phyloP scores from a whole-genome alignment of 129 eudicot genomes.

The Centella asiatica region DNA sequence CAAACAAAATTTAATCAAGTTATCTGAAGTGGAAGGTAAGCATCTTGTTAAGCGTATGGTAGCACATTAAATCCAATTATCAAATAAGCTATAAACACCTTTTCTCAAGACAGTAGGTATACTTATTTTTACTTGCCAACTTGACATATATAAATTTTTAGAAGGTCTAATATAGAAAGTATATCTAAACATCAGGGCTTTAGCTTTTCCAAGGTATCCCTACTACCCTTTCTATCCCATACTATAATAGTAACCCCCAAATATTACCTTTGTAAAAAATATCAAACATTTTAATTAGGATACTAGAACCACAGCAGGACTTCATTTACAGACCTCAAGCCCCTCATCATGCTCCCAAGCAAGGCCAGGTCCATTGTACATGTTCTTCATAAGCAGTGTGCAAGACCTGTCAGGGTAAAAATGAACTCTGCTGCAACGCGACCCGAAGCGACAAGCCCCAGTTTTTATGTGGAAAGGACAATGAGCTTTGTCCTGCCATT shows the following conservation, averaged over 20 bases:
- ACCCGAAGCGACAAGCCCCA: slow-evolving; percentile 94
- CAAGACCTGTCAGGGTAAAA: slow-evolving; percentile 88
- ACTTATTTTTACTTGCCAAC: too few species aligned
- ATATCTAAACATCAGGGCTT: neutral
- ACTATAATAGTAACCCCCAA: too few species aligned
- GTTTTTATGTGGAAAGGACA: slow-evolving; percentile 98
- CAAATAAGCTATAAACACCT: neutral
- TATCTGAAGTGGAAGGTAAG: neutral
- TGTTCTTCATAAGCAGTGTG: slow-evolving; percentile 88
- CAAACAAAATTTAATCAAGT: neutral
- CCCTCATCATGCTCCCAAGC: slow-evolving; percentile 99
- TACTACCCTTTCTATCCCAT: too few species aligned
- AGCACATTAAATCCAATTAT: too few species aligned
- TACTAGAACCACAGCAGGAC: slow-evolving; percentile 76
- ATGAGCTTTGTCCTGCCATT: slow-evolving; percentile 94
- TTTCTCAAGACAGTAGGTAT: neutral
- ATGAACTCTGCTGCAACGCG: slow-evolving; percentile 86
- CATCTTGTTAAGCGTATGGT: too few species aligned
- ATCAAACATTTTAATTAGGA: slow-evolving; percentile 48
- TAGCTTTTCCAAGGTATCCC: neutral
- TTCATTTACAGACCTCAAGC: slow-evolving; percentile 99
- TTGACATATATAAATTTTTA: neutral
- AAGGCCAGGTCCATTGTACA: slow-evolving; percentile 98
- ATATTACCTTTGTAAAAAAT: slow-evolving; percentile 4
- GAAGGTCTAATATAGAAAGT: neutral